Percentiles rank a stretch among this genome's conserved stretches.
phyloP scores from a whole-genome alignment of 2,329 filamentous ascomycete genomes.

The Penicillium polonicum region DNA sequence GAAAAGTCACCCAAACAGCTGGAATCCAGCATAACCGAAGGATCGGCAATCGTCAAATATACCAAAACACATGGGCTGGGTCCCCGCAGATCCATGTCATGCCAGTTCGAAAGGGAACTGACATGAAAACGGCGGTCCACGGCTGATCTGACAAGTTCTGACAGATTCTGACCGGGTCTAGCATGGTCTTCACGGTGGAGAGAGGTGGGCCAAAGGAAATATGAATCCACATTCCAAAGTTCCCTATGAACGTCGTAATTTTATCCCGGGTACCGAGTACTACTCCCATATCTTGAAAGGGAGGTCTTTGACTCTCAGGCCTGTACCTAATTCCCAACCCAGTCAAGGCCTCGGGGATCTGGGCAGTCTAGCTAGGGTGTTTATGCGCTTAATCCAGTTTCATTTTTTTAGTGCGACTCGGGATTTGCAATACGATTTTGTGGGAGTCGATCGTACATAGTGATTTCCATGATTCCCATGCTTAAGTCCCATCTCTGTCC shows the following conservation, averaged over 20 bases:
- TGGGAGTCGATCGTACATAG: background rate
- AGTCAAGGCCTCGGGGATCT: constrained; percentile 6
- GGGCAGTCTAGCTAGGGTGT: background rate
- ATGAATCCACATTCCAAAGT: constrained; percentile 2
- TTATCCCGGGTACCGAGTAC: background rate
- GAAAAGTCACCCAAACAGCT: constrained; percentile 14
- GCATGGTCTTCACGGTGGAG: background rate
- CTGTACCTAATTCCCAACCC: constrained; percentile 3
- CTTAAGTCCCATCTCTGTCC: background rate
- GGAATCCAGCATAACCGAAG: constrained; percentile 18
- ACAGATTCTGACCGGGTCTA: background rate
- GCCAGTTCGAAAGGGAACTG: constrained; percentile 3
- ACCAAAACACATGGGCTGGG: constrained; percentile 21
- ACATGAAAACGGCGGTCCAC: constrained; percentile 6
- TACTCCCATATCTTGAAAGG: background rate
- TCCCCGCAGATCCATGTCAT: constrained; percentile 15
- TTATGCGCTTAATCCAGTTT: background rate
- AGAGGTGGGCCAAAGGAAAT: background rate
- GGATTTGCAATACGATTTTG: background rate
- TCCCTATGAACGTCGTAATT: background rate
- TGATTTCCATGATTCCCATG: background rate
- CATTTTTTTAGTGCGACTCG: background rate
- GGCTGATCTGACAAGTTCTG: background rate
- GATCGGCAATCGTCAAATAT: constrained; percentile 29
- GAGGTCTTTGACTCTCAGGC: background rate